Evolutionary conservation across 768 basidiomycete species (phyloP), one percentile per base, ranked within the genome.

Genomic region (Rhodotorula taiwanensis): DNA sequence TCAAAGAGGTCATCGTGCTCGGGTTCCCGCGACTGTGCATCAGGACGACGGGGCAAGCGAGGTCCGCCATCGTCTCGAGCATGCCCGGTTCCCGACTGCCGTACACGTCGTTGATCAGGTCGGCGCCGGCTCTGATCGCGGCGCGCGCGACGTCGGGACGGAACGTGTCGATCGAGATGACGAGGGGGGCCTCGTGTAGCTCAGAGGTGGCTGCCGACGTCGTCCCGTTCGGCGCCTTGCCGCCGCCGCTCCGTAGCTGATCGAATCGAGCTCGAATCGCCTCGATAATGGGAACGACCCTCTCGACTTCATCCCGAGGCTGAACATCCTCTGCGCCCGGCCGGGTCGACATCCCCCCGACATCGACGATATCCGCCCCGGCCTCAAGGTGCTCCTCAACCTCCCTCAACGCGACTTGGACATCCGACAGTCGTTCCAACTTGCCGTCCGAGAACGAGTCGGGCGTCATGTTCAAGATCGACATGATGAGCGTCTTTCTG

Each of bases 371-470:
- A 60, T 83, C 80, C 0, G 87, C 86, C 2, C 86, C 86, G 1
- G 78, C 78, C 0, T 36, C 33, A 33, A 74, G 36, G 45, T 74
- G 74, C 20, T 41, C 21, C 7, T 39, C 44, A 3, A 63, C 72
- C 2, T 31, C 51, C 6, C 18, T 25, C 16, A 84, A 67, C 0
- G 79, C 80, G 64, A 81, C 79, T 74, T 86, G 79, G 25, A 76
- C 73, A 1, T 21, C 20, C 23, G 20, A 8, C 11, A 31, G 16
- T 15, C 18, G 8, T 8, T 21, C 34, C 14, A 20, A 33, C 6
- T 84, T 80, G 15, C 91, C 91, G 66, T 97, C 92, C 0, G 93
- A 97, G 77, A 97, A 97, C 0, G 93, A 95, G 76, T 99, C 94
- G 4, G 94, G 93, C 0, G 94, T 97, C 10, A 82, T 81, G 73